Evolutionary conservation across 768 basidiomycete genomes (phyloP).

Genomic region (Russula brevipes): DNA sequence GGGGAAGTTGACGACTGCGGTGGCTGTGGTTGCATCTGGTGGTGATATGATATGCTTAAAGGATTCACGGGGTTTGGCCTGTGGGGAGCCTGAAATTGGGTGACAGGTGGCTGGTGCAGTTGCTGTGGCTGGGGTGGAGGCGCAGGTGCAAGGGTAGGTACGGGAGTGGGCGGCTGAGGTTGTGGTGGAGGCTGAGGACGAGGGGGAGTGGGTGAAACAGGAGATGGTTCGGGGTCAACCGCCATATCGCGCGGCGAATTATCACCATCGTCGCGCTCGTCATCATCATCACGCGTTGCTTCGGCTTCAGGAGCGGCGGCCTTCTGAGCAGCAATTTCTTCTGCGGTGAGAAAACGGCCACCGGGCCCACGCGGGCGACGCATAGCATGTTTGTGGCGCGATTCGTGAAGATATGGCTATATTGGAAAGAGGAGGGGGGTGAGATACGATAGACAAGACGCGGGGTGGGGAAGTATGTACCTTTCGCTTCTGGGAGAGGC

Average conservation of each 20-base stretch:
- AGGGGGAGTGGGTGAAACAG: slow-evolving; percentile 9
- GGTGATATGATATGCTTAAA: slow-evolving; percentile 23
- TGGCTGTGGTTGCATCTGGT: slow-evolving; percentile 24
- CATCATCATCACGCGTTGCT: slow-evolving; percentile 37
- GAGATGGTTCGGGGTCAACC: slow-evolving; percentile 9
- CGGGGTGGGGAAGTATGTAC: slow-evolving; percentile 35
- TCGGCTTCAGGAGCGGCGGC: slow-evolving; percentile 36
- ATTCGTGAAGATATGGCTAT: slow-evolving; percentile 97
- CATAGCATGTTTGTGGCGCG: slow-evolving; percentile 97
- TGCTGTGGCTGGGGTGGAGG: slow-evolving; percentile 17
- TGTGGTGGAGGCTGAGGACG: slow-evolving; percentile 4
- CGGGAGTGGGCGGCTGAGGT: slow-evolving; percentile 8
- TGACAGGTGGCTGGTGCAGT: slow-evolving; percentile 7
- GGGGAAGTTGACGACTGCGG: slow-evolving; percentile 25
- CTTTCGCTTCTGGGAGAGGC: slow-evolving; percentile 90
- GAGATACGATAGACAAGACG: slow-evolving; percentile 1
- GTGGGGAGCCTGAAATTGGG: slow-evolving; percentile 6
- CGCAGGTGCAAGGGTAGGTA: slow-evolving; percentile 22
- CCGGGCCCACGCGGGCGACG: slow-evolving; percentile 94
- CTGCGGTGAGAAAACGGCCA: slow-evolving; percentile 94
- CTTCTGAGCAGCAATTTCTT: slow-evolving; percentile 86
- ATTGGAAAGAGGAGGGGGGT: not conserved
- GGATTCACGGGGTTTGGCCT: slow-evolving; percentile 12
- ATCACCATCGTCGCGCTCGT: slow-evolving; percentile 42
- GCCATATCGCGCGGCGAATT: slow-evolving; percentile 22